phyloP scores from a whole-genome alignment of 129 eudicot species.

The Arctium lappa region DNA sequence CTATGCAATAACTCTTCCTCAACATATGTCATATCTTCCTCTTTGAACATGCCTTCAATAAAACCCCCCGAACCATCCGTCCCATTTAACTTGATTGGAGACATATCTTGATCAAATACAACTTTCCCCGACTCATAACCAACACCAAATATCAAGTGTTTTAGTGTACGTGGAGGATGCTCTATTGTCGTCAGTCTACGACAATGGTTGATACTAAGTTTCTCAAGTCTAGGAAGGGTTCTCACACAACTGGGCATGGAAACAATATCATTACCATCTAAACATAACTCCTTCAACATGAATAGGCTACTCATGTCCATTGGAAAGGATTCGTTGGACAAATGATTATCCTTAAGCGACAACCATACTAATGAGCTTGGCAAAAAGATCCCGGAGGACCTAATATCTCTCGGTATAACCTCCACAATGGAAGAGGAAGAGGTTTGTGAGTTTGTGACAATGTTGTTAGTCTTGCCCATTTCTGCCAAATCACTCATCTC shows the following conservation, averaged over 20 bases:
- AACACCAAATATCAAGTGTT: neutral
- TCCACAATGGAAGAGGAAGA: neutral
- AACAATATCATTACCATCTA: neutral
- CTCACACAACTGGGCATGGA: neutral
- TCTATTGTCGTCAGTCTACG: neutral
- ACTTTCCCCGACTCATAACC: neutral
- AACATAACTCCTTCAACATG: neutral
- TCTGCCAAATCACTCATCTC: neutral
- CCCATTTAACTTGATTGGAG: neutral
- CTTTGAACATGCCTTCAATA: neutral
- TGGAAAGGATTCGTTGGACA: neutral
- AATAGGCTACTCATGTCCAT: neutral
- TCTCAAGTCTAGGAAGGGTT: neutral
- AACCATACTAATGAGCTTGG: neutral
- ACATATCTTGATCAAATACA: neutral
- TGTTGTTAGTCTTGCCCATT: neutral
- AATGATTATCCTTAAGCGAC: neutral
- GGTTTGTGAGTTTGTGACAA: neutral
- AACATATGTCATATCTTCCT: neutral
- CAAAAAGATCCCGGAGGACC: neutral
- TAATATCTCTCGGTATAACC: neutral
- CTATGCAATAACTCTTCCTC: neutral
- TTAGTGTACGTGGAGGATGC: neutral
- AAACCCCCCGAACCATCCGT: neutral
- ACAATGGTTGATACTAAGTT: neutral